phyloP scores from a whole-genome alignment of 805 yeast genomes.

The Yarrowia keelungensis region DNA sequence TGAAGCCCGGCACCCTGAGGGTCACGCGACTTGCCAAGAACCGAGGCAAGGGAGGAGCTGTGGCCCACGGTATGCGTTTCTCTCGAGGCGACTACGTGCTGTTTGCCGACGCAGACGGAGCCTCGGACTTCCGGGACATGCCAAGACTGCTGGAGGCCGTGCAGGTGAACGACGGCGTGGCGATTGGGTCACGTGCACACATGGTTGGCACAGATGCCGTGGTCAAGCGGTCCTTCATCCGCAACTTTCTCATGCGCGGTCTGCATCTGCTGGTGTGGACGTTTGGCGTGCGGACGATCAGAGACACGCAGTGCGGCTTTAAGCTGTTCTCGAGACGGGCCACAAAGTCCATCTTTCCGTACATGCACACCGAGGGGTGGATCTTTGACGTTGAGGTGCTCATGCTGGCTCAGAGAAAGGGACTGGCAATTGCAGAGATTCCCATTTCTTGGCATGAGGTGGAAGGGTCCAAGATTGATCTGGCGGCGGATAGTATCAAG shows the following conservation, averaged over 20 bases:
- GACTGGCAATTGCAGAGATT: conserved; percentile 72
- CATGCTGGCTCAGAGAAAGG: conserved; percentile 75
- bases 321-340: conserved; percentile 84
- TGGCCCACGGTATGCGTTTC: conserved; percentile 85
- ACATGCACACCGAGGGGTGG: conserved; percentile 97
- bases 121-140: conserved; percentile 79
- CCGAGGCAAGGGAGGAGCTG: conserved; percentile 97
- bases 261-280: conserved; percentile 83
- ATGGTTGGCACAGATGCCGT: conserved; percentile 97
- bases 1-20: conserved; percentile 67
- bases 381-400: conserved; percentile 95
- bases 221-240: conserved; percentile 85
- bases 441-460: conserved; percentile 97
- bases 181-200: conserved; percentile 94
- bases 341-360: conserved; percentile 72
- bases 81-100: conserved; percentile 74
- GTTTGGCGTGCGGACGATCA: conserved; percentile 85
- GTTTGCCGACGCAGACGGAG: conserved; percentile 99
- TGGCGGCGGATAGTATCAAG: conserved; percentile 85
- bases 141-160: conserved; percentile 58
- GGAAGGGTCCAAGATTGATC: conserved; percentile 90
- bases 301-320: conserved; percentile 98
- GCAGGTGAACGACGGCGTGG: conserved; percentile 60
- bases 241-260: conserved; percentile 93
- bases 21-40: conserved; percentile 74